Percentiles rank a stretch among this genome's conserved stretches.
Evolutionary conservation across 768 basidiomycete genomes (phyloP).

Genomic region (Leccinum olivaceopallidum): DNA sequence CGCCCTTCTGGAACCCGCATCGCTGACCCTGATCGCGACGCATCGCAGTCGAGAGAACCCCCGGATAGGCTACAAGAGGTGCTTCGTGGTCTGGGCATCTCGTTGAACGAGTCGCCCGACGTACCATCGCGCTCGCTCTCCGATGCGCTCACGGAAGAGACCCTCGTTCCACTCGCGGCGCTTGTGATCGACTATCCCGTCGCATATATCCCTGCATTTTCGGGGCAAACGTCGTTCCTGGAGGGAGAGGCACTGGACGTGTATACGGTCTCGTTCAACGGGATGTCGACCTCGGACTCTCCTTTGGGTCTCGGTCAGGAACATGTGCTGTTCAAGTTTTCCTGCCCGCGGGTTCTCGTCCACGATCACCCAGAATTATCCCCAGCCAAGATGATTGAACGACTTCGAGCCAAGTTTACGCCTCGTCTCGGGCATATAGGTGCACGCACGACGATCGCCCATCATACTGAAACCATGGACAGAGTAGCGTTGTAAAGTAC

Average conservation of each 20-base stretch:
- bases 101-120: constrained; percentile 10
- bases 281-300: not conserved
- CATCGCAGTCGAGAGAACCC: constrained; percentile 12
- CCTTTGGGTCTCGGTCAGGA: constrained; percentile 2
- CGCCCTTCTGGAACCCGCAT: not conserved
- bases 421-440: constrained; percentile 30
- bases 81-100: constrained; percentile 9
- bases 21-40: constrained; percentile 4
- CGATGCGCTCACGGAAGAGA: constrained; percentile 23
- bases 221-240: constrained; percentile 41
- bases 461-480: constrained; percentile 41
- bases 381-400: constrained; percentile 26
- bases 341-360: constrained; percentile 45
- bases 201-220: constrained; percentile 49
- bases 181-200: constrained; percentile 64
- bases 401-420: constrained; percentile 37
- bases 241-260: constrained; percentile 48
- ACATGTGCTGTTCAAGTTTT: constrained; percentile 55
- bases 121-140: constrained; percentile 33
- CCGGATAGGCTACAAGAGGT: constrained; percentile 16
- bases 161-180: constrained; percentile 54
- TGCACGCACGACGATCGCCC: constrained; percentile 25
- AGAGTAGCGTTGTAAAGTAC: constrained; percentile 46
- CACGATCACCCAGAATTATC: constrained; percentile 14
- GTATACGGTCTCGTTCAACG: constrained; percentile 38